Evolutionary conservation across 306 rosid species (phyloP).

Genomic region (Prunus salicina): DNA sequence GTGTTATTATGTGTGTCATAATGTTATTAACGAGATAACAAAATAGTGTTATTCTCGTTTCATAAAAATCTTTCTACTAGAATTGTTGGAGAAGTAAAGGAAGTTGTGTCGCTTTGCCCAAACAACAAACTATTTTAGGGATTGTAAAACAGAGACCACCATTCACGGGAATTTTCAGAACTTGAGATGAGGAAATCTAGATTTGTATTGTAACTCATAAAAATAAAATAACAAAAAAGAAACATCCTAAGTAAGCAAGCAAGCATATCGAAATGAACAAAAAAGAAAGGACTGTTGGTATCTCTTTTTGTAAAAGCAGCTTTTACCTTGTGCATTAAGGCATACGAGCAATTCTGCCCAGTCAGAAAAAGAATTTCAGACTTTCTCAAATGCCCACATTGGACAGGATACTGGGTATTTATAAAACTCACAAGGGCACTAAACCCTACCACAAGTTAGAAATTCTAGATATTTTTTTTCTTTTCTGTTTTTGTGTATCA

Average conservation of each 20-base stretch:
- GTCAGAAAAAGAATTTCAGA: not conserved
- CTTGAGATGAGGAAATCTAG: not conserved
- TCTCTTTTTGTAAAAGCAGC: not conserved
- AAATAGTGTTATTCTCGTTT: no score
- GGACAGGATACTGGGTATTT: not conserved
- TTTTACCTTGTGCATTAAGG: not conserved
- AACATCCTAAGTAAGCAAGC: not conserved
- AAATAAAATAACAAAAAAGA: not conserved
- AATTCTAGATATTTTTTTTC: not conserved
- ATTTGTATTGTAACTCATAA: not conserved
- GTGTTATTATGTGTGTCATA: no score
- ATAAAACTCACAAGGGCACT: not conserved
- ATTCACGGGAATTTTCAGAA: not conserved
- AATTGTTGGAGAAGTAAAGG: not conserved
- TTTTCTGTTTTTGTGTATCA: no score
- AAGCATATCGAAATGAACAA: not conserved
- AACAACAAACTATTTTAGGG: not conserved
- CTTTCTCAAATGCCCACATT: not conserved
- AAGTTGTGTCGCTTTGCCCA: not conserved
- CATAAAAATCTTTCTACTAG: accelerated
- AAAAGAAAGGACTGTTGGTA: not conserved
- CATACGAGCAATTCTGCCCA: not conserved
- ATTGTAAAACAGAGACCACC: not conserved
- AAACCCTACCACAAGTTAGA: no score
- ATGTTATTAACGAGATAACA: accelerated